These are phyloP conservation scores for Cynara cardunculus DNA, from an alignment of 129 eudicot species.

Conservation along the genomic window DNA sequence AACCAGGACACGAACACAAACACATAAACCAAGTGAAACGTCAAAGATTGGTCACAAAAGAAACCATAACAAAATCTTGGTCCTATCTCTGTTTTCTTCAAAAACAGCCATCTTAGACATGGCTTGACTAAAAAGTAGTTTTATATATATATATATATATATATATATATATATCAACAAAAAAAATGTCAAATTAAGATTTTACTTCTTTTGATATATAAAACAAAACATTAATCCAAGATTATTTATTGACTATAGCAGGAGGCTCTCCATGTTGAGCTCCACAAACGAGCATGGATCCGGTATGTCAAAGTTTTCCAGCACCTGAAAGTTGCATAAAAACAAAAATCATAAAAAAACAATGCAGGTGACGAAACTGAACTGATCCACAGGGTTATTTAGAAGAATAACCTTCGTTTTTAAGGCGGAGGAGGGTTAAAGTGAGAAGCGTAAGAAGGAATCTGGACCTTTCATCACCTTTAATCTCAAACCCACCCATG, in stretches of 20 bases:
- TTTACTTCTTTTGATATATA: neutral
- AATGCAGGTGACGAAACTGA: neutral
- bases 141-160: neutral
- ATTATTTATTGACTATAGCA: neutral
- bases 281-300: constrained; percentile 88
- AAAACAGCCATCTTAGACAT: neutral
- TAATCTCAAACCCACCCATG: too few relatives aligned
- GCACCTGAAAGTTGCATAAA: constrained; percentile 47
- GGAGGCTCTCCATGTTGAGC: constrained; percentile 30
- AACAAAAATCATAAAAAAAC: neutral
- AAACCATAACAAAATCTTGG: too few relatives aligned
- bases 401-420: neutral
- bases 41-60: too few relatives aligned
- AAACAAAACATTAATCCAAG: neutral
- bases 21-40: too few relatives aligned
- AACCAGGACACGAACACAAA: too few relatives aligned
- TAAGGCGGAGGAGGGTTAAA: too few relatives aligned
- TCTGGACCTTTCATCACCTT: too few relatives aligned
- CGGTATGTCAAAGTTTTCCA: constrained; percentile 79
- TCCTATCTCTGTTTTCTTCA: too few relatives aligned
- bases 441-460: too few relatives aligned
- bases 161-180: neutral
- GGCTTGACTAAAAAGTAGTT: neutral
- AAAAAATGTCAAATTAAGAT: neutral
- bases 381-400: neutral